Conservation (phyloP, 176 grass and related monocot genomes). For the Oryza nivara region DNA sequence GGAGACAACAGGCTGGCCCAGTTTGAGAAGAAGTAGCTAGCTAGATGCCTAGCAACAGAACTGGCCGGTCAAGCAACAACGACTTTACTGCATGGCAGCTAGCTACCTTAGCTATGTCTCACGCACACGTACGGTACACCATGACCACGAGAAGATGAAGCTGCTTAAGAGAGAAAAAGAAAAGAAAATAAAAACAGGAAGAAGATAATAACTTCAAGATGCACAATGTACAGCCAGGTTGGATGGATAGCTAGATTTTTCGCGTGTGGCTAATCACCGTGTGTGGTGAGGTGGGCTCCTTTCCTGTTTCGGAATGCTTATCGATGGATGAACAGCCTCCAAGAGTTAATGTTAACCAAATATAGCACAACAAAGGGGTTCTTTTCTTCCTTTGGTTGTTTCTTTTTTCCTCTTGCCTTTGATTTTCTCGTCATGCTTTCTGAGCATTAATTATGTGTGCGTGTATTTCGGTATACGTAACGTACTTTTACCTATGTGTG, state of each 20-base stretch:
- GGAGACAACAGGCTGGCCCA: conserved; percentile 82
- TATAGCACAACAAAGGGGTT: neutral
- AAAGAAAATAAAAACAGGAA: neutral
- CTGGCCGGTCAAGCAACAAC: conserved; percentile 16
- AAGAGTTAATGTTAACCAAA: conserved; percentile 29
- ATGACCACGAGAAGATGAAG: neutral
- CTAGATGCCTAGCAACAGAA: neutral
- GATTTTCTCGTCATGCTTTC: neutral
- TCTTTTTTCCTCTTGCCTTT: neutral
- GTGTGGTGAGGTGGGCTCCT: conserved; percentile 21
- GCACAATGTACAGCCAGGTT: conserved; percentile 31
- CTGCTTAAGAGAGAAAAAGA: neutral
- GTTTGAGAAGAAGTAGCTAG: conserved; percentile 57
- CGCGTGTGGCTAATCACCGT: conserved; percentile 1
- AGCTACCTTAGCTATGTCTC: neutral
- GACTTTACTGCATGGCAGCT: neutral
- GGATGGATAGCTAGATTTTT: conserved; percentile 23
- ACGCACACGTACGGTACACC: neutral
- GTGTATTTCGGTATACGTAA: neutral
- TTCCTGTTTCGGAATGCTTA: conserved; percentile 38
- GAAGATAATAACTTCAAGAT: conserved; percentile 9
- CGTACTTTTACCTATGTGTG: neutral
- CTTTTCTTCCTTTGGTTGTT: neutral
- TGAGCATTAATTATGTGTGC: neutral
- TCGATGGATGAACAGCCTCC: neutral